Base-by-base conservation (phyloP, 2,329 filamentous ascomycete species). In the Dactylellina parvicollis region DNA sequence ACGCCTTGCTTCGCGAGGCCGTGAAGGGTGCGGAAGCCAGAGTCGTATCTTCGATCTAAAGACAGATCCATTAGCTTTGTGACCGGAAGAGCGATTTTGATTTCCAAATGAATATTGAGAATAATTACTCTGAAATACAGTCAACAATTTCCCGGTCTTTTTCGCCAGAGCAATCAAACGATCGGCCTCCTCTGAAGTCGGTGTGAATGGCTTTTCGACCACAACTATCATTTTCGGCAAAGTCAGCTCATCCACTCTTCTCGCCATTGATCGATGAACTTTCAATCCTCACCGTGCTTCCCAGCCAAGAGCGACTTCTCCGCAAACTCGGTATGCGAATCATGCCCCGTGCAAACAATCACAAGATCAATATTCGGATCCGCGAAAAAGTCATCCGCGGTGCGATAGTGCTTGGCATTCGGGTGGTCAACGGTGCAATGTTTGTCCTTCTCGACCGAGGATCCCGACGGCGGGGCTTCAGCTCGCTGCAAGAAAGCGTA, bases 401-500 rank as follows among this genome's bases (percentile, higher is more conserved):
- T 79, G 4, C 75, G 76, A 69, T 81, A 79, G 57, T 79, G 78
- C 55, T 80, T 80, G 8, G 81, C 80, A 5, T 79, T 57, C 0
- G 84, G 83, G 42, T 82, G 82, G 75, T 85, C 83, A 14, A 83
- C 77, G 0, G 82, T 84, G 77, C 83, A 85, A 75, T 82, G 34
- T 80, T 80, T 20, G 46, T 64, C 55, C 65, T 75, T 55, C 59
- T 75, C 65, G 7, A 57, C 50, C 12, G 65, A 24, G 16, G 57
- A 60, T 1, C 62, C 64, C 10, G 72, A 34, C 28, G 32, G 32
- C 1, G 72, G 62, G 22, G 70, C 49, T 0, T 82, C 81, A 0
- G 83, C 81, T 30, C 84, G 82, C 73, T 86, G 84, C 18, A 86
- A 74, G 59, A 86, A 83, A 2, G 83, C 83, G n/a, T 83, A 78